A percentile compares a stretch with the other conserved stretches of the same genome.
Evolutionary conservation across 306 rosid genomes (phyloP).

Genomic region (Lotus japonicus): DNA sequence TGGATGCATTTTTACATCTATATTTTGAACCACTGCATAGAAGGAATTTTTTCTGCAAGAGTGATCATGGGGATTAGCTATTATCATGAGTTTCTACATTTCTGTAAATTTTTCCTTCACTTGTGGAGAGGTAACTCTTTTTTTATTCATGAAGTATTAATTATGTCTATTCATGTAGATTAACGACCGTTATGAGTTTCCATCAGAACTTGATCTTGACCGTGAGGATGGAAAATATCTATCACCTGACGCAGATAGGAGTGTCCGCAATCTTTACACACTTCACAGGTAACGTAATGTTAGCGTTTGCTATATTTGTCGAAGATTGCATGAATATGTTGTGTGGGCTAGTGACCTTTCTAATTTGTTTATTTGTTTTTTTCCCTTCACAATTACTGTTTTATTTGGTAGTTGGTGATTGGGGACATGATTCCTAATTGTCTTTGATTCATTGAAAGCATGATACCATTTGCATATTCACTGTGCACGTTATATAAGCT

Average conservation of each 20-base stretch:
- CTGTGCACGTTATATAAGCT: neutral
- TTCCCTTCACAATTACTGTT: neutral
- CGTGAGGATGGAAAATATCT: constrained; percentile 85
- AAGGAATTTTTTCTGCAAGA: neutral
- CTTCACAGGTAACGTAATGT: constrained; percentile 70
- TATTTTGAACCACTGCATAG: neutral
- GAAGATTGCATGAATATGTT: neutral
- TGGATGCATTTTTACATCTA: neutral
- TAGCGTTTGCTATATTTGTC: neutral
- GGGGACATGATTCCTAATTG: neutral
- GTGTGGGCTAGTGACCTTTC: neutral
- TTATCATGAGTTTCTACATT: neutral
- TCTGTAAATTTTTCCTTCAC: neutral
- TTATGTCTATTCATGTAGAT: constrained; percentile 39
- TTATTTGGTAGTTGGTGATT: neutral
- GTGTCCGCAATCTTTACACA: constrained; percentile 82
- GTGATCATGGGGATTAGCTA: neutral
- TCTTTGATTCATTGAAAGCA: neutral
- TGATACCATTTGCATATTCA: neutral
- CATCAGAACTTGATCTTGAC: constrained; percentile 90
- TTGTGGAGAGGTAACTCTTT: neutral
- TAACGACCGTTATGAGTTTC: constrained; percentile 94
- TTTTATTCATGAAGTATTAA: neutral
- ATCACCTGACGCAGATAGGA: constrained; percentile 92
- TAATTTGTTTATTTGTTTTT: constrained; percentile 6